Evolutionary conservation across 2,329 filamentous ascomycete species (phyloP).

Genomic region (Colletotrichum chrysophilum): DNA sequence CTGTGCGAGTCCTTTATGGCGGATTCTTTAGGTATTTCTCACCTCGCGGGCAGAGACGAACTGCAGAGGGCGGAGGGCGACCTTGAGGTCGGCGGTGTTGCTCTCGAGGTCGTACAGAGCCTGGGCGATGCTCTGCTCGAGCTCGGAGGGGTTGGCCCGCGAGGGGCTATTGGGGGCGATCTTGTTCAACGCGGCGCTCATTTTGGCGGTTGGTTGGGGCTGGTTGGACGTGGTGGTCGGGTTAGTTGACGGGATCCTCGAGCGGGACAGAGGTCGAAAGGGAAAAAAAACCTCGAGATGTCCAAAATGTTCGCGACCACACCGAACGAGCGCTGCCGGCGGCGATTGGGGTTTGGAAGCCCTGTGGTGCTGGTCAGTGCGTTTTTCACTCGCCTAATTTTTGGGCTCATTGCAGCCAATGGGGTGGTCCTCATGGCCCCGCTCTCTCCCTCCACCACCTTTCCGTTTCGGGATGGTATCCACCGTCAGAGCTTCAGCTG

Average conservation of each 20-base stretch:
- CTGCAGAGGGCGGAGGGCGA: conserved; percentile 94
- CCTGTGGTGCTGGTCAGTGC: conserved; percentile 14
- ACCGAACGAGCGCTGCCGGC: background rate
- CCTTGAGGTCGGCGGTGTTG: conserved; percentile 98
- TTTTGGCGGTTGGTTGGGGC: conserved; percentile 48
- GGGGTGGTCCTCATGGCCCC: background rate
- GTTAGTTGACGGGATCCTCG: conserved; percentile 21
- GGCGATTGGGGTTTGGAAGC: conserved; percentile 27
- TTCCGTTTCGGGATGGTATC: background rate
- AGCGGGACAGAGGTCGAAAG: conserved; percentile 9
- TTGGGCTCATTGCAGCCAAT: background rate
- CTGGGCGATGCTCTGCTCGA: conserved; percentile 95
- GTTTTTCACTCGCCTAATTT: background rate
- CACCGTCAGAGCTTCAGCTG: background rate
- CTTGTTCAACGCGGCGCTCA: conserved; percentile 89
- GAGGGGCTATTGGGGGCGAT: conserved; percentile 97
- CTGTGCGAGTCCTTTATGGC: background rate
- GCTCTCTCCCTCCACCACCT: background rate
- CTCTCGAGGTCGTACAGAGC: conserved; percentile 99
- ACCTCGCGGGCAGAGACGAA: conserved; percentile 99
- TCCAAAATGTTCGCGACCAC: background rate
- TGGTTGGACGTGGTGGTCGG: conserved; percentile 16
- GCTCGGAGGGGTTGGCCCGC: conserved; percentile 93
- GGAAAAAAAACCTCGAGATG: background rate
- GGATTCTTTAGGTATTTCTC: conserved; percentile 61